phyloP scores from a whole-genome alignment of 805 yeast genomes.

The Candida sithepensis region DNA sequence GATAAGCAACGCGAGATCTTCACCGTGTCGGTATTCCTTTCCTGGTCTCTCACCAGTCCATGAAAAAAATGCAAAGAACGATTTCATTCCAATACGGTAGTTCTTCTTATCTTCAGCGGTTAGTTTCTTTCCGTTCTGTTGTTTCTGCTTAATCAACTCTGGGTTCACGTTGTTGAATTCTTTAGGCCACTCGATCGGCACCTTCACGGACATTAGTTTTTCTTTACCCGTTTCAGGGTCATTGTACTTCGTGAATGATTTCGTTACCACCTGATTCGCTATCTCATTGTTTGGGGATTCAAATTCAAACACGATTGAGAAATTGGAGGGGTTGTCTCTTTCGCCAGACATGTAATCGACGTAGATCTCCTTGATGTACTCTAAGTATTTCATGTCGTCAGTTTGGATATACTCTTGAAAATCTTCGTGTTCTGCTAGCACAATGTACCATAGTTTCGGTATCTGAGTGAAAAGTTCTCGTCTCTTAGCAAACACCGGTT shows the following conservation, averaged over 20 bases:
- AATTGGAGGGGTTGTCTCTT: slow-evolving; percentile 41
- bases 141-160: slow-evolving; percentile 38
- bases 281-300: slow-evolving; percentile 44
- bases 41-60: slow-evolving; percentile 82
- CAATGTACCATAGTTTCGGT: slow-evolving; percentile 86
- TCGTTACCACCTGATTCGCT: slow-evolving; percentile 56
- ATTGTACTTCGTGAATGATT: slow-evolving; percentile 48
- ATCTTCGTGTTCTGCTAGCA: slow-evolving; percentile 77
- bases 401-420: slow-evolving; percentile 75
- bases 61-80: slow-evolving; percentile 82
- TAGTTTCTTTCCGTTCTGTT: slow-evolving; percentile 29
- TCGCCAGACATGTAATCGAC: slow-evolving; percentile 47
- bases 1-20: slow-evolving; percentile 67
- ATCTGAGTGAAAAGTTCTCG: slow-evolving; percentile 48
- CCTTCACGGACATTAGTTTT: slow-evolving; percentile 50
- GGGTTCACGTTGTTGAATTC: slow-evolving; percentile 59
- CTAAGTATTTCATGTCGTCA: slow-evolving; percentile 75
- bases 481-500: slow-evolving; percentile 56
- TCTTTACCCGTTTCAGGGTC: slow-evolving; percentile 52
- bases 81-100: slow-evolving; percentile 70
- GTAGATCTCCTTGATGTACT: slow-evolving; percentile 57
- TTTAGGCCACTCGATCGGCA: slow-evolving; percentile 64
- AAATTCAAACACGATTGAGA: slow-evolving; percentile 58
- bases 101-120: slow-evolving; percentile 52
- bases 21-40: slow-evolving; percentile 76